Conservation (phyloP, 2,329 filamentous ascomycete species). For the Claviceps humidiphila region DNA sequence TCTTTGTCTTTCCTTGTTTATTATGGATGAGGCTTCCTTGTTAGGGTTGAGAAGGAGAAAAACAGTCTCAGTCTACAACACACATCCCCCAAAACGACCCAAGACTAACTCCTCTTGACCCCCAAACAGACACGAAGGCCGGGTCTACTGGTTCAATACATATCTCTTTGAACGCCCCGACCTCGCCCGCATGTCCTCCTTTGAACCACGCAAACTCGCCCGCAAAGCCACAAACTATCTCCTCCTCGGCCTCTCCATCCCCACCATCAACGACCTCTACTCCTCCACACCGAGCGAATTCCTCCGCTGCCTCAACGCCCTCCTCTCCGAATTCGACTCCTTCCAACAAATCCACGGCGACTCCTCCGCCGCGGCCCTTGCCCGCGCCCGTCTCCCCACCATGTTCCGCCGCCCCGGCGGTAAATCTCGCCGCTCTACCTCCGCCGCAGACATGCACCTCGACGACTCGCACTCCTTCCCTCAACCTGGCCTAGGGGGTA, state of each 20-base stretch:
- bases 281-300: constrained; percentile 71
- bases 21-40: too few species aligned
- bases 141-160: constrained; percentile 97
- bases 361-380: constrained; percentile 55
- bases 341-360: constrained; percentile 81
- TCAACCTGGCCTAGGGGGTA: constrained; percentile 6
- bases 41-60: not conserved
- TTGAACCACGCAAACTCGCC: constrained; percentile 70
- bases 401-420: constrained; percentile 61
- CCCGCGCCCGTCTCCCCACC: constrained; percentile 65
- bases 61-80: not conserved
- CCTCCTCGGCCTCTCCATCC: constrained; percentile 81
- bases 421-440: constrained; percentile 43
- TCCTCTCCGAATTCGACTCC: constrained; percentile 83
- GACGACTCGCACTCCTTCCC: constrained; percentile 17
- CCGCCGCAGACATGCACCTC: constrained; percentile 28
- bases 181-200: constrained; percentile 70
- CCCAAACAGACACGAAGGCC: constrained; percentile 64
- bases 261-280: constrained; percentile 78
- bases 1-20: not conserved
- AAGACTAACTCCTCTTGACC: not conserved
- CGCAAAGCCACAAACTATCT: constrained; percentile 90
- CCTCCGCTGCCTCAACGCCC: constrained; percentile 69
- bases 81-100: too few species aligned
- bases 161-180: constrained; percentile 79